Conservation (phyloP, 805 yeast species). For the Sugiyamaella smithiae region DNA sequence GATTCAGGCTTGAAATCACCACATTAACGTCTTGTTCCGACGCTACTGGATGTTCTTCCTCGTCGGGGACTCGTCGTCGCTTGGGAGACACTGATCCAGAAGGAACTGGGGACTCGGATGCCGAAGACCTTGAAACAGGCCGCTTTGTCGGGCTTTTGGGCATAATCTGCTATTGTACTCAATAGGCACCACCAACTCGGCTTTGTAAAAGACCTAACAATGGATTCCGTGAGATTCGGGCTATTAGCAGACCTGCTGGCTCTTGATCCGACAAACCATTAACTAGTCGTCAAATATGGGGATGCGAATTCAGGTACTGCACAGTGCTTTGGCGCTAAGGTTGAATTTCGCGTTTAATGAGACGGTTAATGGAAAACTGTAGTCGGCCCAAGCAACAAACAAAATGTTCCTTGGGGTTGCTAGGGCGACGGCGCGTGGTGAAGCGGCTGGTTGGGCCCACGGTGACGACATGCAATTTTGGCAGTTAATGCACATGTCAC, state of each 20-base stretch:
- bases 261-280: too few species aligned
- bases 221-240: too few species aligned
- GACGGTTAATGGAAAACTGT: background rate
- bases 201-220: too few species aligned
- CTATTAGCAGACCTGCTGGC: too few species aligned
- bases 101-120: constrained; percentile 3
- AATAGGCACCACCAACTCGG: too few species aligned
- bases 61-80: constrained; percentile 5
- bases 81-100: constrained; percentile 4
- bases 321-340: too few species aligned
- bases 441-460: background rate
- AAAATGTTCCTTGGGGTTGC: constrained; percentile 6
- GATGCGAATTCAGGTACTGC: too few species aligned
- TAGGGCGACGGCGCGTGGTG: constrained; percentile 5
- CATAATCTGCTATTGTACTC: too few species aligned
- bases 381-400: constrained; percentile 1
- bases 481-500: too few species aligned
- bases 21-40: constrained; percentile 61
- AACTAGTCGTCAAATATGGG: too few species aligned
- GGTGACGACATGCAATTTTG: too few species aligned
- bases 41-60: background rate
- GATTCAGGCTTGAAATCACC: constrained; percentile 64
- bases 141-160: constrained; percentile 2
- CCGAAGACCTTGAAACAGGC: constrained; percentile 7
- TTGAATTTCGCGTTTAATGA: too few species aligned